Conservation (phyloP, 768 basidiomycete genomes). For the Lentinus brumalis region DNA sequence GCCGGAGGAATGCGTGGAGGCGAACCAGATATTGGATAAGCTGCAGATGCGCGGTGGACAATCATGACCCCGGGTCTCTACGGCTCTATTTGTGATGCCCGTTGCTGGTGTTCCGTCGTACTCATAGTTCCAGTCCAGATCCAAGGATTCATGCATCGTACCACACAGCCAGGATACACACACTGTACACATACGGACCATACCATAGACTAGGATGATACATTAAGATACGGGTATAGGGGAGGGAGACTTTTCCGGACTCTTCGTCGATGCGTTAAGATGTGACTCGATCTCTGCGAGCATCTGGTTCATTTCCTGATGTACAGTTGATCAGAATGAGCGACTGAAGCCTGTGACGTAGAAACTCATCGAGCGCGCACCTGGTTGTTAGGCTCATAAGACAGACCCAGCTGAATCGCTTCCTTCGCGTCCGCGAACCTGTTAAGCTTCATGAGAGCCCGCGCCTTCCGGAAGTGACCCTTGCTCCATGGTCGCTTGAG, state of each 20-base stretch:
- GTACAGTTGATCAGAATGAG: too few species aligned
- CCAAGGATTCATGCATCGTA: background rate
- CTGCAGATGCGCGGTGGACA: conserved; percentile 7
- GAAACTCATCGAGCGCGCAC: conserved; percentile 32
- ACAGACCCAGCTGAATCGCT: conserved; percentile 78
- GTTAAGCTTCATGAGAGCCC: conserved; percentile 78
- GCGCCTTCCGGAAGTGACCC: conserved; percentile 93
- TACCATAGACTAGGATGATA: conserved; percentile 18
- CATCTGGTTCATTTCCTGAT: conserved; percentile 25
- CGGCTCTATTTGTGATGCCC: too few species aligned
- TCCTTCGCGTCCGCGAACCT: conserved; percentile 76
- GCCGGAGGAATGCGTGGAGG: conserved; percentile 72
- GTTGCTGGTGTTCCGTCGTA: background rate
- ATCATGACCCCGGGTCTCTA: background rate
- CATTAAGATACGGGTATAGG: conserved; percentile 22
- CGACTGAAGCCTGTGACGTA: background rate
- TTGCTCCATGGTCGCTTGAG: conserved; percentile 91
- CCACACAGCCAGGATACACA: conserved; percentile 10
- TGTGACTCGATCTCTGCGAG: conserved; percentile 20
- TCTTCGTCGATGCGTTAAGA: conserved; percentile 4
- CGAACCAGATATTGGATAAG: conserved; percentile 32
- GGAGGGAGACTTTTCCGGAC: conserved; percentile 5
- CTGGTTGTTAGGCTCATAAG: conserved; percentile 74
- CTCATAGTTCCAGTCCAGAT: background rate
- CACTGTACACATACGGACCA: conserved; percentile 16